Conservation (phyloP, 129 eudicot genomes). For the Oenanthe sinensis region DNA sequence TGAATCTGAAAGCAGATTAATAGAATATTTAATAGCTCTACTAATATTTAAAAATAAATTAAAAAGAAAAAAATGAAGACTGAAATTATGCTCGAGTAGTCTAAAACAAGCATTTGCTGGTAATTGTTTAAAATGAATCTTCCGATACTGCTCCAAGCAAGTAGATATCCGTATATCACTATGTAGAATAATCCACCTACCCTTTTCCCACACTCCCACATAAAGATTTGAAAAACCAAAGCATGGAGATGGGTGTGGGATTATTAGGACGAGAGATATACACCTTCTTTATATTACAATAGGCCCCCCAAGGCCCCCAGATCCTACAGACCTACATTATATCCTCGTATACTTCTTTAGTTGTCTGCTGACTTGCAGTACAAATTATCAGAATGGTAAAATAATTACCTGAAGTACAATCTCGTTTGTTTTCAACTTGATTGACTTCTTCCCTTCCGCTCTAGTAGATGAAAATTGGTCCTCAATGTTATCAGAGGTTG, state of each 20-base stretch:
- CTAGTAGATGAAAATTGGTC: constrained; percentile 77
- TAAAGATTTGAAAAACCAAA: neutral
- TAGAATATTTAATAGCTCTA: constrained; percentile 1
- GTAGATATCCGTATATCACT: neutral
- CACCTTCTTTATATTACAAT: neutral
- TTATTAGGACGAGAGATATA: neutral
- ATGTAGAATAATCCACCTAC: neutral
- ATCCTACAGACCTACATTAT: neutral
- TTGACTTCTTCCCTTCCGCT: constrained; percentile 81
- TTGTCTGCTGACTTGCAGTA: neutral
- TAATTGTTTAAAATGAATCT: neutral
- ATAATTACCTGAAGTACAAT: constrained; percentile 77
- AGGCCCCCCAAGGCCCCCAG: neutral
- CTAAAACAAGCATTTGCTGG: neutral
- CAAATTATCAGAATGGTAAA: constrained; percentile 1
- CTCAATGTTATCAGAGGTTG: constrained; percentile 66
- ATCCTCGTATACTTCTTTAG: neutral
- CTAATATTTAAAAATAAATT: neutral
- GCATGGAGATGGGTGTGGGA: neutral
- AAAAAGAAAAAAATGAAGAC: neutral
- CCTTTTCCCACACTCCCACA: neutral
- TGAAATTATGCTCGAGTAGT: neutral
- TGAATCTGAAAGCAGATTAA: constrained; percentile 56
- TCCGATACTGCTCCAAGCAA: neutral
- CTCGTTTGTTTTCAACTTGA: constrained; percentile 85